Evolutionary conservation across 2,329 filamentous ascomycete genomes (phyloP), one percentile per base, ranked within the genome.

Genomic region (Fusarium sterilihyphosum): DNA sequence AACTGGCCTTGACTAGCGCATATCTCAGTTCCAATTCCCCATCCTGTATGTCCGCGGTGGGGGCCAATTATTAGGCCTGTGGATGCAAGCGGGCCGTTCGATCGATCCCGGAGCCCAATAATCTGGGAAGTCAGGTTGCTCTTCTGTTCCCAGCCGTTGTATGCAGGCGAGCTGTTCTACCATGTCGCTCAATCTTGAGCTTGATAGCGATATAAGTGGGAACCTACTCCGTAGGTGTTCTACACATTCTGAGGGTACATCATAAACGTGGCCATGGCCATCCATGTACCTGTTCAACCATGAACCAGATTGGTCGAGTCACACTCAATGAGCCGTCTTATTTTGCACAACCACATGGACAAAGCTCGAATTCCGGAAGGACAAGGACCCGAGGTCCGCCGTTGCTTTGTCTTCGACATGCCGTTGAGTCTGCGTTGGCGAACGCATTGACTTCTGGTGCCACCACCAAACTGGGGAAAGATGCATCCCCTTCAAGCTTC

Each of bases 1-100:
- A 61, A 35, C 31, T 59, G 35, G 52, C 53, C 44, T 53, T 70
- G 40, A 47, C 44, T 71, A 71, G 67, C 58, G 61, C 52, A 68
- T 44, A 60, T 57, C 41, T 56, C 52, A 43, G 61, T 53, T 26
- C 53, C 46, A 58, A 50, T 46, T 70, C 43, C 52, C 57, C 61
- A 66, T 62, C 53, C 44, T 73, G 52, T 70, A 44, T 49, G 61
- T 70, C 56, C 38, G 44, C 43, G 58, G 43, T 41, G 40, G 58
- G 70, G 66, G 63, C 54, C 71, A 52, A 35, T 60, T 68, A 57
- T 60, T 62, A 61, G 49, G 49, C 56, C 63, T 68, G 52, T 67
- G 53, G 67, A 68, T 74, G 67, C 67, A 65, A 50, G 54, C 70
- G 61, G 61, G 61, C 70, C 70, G 71, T 60, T 71, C 61, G 58